Evolutionary conservation across 1,284 basidiomycete species (phyloP), one percentile per base, ranked within the genome.

Genomic region (Marasmius tenuissimus): DNA sequence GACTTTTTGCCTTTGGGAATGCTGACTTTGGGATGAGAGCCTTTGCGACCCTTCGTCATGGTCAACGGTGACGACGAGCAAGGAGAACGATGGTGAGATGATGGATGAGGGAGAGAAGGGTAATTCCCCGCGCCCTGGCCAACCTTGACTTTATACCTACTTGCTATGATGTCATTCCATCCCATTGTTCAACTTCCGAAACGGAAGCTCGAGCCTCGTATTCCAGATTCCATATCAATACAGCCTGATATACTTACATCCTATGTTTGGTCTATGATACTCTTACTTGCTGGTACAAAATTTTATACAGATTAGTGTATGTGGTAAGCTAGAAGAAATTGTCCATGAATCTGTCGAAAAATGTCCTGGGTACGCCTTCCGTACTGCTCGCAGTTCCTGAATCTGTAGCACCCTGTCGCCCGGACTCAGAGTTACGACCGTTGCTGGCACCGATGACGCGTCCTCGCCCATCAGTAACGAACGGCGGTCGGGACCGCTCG

Each of bases 401-500:
- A 14, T 14, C 45, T n/a, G 16, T 20, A 47, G 20, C 45, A 42
- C 12, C 12, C 12, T 42, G 12, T 16, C n/a, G 20, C 45, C n/a
- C 45, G 45, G 45, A n/a, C 27, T 16, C 60, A 27, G 27, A 4
- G 55, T 39, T 62, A 45, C 37, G 51, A 37, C 57, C 64, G 12
- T 58, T 50, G 16, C 57, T 58, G 8, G 66, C 61, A 39, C 56
- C 61, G n/a, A 68, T 66, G 9, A 82, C 80, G 38, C 82, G 70
- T 22, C 82, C 83, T 22, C 84, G 74, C 50, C 81, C 77, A 66
- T 81, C 82, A n/a, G 82, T 78, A 45, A 86, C 76, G 70, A 89
- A 89, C 4, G 85, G 85, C 18, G 86, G 86, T 37, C 35, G 58
- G 75, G 47, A 75, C 76, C 61, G 63, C 68, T 60, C 35, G 37